Evolutionary conservation across 1,284 basidiomycete species (phyloP), one percentile per base, ranked within the genome.

Genomic region (Melampsora americana): DNA sequence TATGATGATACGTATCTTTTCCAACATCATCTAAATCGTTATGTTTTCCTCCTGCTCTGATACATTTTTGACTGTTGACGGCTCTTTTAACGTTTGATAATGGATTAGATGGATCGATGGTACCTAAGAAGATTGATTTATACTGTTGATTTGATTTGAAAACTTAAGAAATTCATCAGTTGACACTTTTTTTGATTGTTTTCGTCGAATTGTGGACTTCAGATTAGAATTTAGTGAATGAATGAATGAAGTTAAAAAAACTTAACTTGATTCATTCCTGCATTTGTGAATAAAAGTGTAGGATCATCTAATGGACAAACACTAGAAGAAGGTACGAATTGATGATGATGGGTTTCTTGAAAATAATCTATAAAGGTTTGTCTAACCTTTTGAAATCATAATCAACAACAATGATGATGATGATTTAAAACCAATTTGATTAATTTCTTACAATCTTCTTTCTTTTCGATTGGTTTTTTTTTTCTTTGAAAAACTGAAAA

Each of bases 241-340:
- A 60, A 42, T 26, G 42, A 68, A 30, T 14, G 26, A 69, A 28
- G 1, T 39, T 23, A 61, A 70, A 70, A 20, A 73, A 23, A 61
- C 59, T 60, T 56, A 50, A 75, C 65, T 75, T 75, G 72, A 48
- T 75, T 75, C 72, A 75, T 75, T 16, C 85, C 83, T 79, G 95
- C 95, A 86, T 99, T 99, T 79, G 95, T 93, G 81, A 99, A 99
- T 78, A 99, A 89, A 59, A 99, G 87, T 7, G 95, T 97, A 2
- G 96, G 83, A 78, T 85, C 84, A 75, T 75, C 72, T 23, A 75
- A 67, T 23, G 72, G 72, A n/a, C 66, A 42, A 23, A 75, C 72
- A 44, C 65, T 67, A 14, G 72, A 75, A 11, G 72, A 75, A 75
- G 53, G 72, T 9, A 75, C 72, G 44, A 68, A 75, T 11, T 48